Percentiles rank a stretch among this genome's conserved stretches.
Conservation (phyloP, 225 moss, liverwort and hornwort species). For the Polytrichum formosum region DNA sequence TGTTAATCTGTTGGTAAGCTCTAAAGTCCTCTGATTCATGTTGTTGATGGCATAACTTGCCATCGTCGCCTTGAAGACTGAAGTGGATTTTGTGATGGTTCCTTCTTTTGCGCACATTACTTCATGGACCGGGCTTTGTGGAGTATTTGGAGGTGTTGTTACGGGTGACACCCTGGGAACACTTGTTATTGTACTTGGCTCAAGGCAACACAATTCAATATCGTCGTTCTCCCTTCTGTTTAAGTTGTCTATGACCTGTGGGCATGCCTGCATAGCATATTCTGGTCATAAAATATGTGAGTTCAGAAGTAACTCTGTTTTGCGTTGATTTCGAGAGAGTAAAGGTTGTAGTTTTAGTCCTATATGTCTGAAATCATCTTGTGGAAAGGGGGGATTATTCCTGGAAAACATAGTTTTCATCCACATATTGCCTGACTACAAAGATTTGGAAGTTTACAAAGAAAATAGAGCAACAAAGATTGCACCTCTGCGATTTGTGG, state of each 20-base stretch:
- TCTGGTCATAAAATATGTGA: slow-evolving; percentile 10
- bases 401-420: background rate
- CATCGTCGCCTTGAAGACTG: background rate
- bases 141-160: slow-evolving; percentile 17
- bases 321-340: slow-evolving; percentile 27
- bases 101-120: background rate
- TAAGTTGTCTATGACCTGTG: slow-evolving; percentile 4
- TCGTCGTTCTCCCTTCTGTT: background rate
- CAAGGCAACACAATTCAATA: slow-evolving; percentile 7
- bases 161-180: slow-evolving; percentile 3
- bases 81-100: background rate
- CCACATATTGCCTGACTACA: background rate
- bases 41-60: background rate
- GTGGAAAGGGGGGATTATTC: slow-evolving; percentile 3
- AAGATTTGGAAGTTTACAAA: background rate
- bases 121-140: slow-evolving; percentile 13
- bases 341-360: slow-evolving; percentile 4
- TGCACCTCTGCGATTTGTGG: slow-evolving; percentile 13
- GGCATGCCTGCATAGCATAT: slow-evolving; percentile 9
- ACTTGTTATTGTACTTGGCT: slow-evolving; percentile 2
- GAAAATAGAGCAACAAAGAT: slow-evolving; percentile 2
- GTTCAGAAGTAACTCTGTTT: slow-evolving; percentile 8
- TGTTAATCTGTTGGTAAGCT: slow-evolving; percentile 8
- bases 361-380: slow-evolving; percentile 28
- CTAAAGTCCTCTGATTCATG: background rate